Evolutionary conservation across 2,329 filamentous ascomycete species (phyloP), one percentile per base, ranked within the genome.

Genomic region (Paraphoma chrysanthemicola): DNA sequence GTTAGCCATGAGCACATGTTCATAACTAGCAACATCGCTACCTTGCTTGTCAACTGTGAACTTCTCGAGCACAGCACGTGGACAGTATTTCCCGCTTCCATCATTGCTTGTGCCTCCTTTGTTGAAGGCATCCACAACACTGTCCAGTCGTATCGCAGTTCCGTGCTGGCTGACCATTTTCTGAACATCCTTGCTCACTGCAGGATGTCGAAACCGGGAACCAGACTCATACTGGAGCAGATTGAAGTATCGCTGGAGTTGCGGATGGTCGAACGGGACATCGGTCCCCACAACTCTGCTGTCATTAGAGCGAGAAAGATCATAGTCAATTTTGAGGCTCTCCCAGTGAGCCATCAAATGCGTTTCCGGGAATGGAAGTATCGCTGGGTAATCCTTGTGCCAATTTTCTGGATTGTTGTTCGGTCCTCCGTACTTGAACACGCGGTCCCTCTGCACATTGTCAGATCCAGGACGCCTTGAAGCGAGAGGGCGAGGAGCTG

Each of bases 301-400:
- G n/a, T 60, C 53, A 9, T 66, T 62, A 2, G 57, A 60, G 33
- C 63, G 52, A 1, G 41, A 46, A 23, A 74, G 59, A 52, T 74
- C 68, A 45, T 57, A 67, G 23, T 69, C 48, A 12, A 72, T 72
- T 44, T 64, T 69, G 38, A 68, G 50, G 53, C 66, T 72, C 36
- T 75, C 73, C 66, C 64, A 70, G 39, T 65, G 56, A 16, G 68
- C 66, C 63, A 73, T 65, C 39, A 64, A 59, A 9, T 66, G 54
- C 0, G 63, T 74, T 51, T 75, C 68, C 9, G 69, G 68, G 29
- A 74, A 73, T 4, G 65, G 64, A 7, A 75, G 54, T 3, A 59
- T 55, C 30, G 62, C 43, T 18, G 69, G 63, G 31, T 58, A 51
- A 3, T 67, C 58, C 8, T 59, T 58, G 54, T 66, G 51, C 66